phyloP scores from a whole-genome alignment of 1,284 basidiomycete species.

The Thecaphora thlaspeos region DNA sequence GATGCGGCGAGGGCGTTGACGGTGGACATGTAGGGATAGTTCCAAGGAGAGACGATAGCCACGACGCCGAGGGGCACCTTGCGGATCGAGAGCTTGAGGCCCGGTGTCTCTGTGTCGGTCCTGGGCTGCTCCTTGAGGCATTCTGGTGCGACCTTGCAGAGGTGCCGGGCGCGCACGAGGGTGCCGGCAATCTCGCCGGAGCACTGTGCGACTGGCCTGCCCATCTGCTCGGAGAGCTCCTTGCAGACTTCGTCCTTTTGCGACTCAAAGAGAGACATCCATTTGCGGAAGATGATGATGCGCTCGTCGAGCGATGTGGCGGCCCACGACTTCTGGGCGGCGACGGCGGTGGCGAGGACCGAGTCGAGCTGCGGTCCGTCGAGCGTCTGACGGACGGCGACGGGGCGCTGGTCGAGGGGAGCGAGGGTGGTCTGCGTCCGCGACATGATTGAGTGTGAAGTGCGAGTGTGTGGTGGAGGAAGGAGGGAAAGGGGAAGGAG shows the following conservation, averaged over 20 bases:
- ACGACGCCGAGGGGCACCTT: slow-evolving; percentile 84
- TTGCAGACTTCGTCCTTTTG: slow-evolving; percentile 69
- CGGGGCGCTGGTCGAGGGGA: slow-evolving; percentile 60
- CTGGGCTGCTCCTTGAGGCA: slow-evolving; percentile 75
- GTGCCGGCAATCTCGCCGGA: slow-evolving; percentile 78
- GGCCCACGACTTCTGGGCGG: slow-evolving; percentile 74
- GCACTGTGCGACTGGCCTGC: slow-evolving; percentile 75
- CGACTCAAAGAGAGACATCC: slow-evolving; percentile 67
- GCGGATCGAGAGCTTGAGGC: slow-evolving; percentile 77
- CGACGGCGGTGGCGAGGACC: slow-evolving; percentile 65
- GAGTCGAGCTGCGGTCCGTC: slow-evolving; percentile 64
- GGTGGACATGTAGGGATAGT: slow-evolving; percentile 63
- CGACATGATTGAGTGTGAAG: slow-evolving; percentile 15
- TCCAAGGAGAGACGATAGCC: slow-evolving; percentile 83
- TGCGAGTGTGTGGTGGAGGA: no score
- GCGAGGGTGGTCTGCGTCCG: slow-evolving; percentile 62
- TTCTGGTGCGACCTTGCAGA: slow-evolving; percentile 78
- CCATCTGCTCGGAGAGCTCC: slow-evolving; percentile 78
- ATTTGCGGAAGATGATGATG: slow-evolving; percentile 71
- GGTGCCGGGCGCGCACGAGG: slow-evolving; percentile 75
- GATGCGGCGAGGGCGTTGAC: slow-evolving; percentile 76
- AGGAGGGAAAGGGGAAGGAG: no score
- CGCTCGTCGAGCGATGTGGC: slow-evolving; percentile 70
- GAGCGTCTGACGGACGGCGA: slow-evolving; percentile 59
- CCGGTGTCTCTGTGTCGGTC: slow-evolving; percentile 73